phyloP scores from a whole-genome alignment of 148 eudicot genomes.

The Fagopyrum esculentum region DNA sequence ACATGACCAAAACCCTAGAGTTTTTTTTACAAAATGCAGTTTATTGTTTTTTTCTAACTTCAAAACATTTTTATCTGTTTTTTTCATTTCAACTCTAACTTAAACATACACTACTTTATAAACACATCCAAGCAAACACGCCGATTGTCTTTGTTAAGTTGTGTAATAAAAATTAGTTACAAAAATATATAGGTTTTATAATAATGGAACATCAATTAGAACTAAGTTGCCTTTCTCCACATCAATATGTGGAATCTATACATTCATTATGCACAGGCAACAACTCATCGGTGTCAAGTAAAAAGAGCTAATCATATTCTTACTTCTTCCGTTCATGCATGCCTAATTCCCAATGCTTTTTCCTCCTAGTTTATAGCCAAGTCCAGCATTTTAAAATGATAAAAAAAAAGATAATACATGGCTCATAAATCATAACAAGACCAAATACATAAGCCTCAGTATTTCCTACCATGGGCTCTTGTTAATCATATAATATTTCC shows the following conservation, averaged over 20 bases:
- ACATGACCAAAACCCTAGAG: no score
- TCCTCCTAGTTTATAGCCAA: neutral
- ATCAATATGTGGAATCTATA: no score
- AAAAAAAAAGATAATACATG: neutral
- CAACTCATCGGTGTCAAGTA: neutral
- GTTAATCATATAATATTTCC: constrained; percentile 74
- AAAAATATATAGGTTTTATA: neutral
- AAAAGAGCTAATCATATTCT: neutral
- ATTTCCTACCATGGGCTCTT: constrained; percentile 76
- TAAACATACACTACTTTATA: no score
- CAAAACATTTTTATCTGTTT: no score
- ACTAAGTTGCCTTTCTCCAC: no score
- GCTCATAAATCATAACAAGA: neutral
- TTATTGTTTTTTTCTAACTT: no score
- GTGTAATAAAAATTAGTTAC: neutral
- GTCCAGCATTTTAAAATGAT: neutral
- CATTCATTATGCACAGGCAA: neutral
- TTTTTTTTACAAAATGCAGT: no score
- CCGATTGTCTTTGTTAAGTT: neutral
- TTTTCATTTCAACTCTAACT: no score
- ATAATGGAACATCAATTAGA: neutral
- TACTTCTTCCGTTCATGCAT: neutral
- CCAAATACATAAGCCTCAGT: neutral
- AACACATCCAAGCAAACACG: neutral
- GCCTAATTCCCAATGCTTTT: neutral